Base-by-base conservation (phyloP, 306 rosid species). In the Luffa acutangula region DNA sequence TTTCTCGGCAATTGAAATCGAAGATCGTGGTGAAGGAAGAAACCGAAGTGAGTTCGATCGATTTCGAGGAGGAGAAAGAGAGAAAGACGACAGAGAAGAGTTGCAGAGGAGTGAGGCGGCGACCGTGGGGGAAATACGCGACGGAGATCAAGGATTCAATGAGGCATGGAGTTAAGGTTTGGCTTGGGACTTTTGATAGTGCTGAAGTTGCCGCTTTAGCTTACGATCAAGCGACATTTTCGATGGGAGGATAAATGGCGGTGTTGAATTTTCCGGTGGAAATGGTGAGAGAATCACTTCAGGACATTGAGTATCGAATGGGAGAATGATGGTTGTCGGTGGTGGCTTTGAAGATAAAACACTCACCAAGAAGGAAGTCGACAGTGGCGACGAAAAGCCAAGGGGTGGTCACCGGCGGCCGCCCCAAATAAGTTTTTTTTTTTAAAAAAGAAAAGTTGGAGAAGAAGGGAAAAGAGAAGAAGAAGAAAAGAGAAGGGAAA, bases 101-200 rank as follows among this genome's bases (percentile, higher is more conserved):
- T 0, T 89, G 64, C 48, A 81, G 86, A 7, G 93, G 93, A 3
- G 93, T 89, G 20, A 75, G 90, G 72, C 53, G 86, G 78, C 82
- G 93, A 76, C 91, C 90, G 0, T 88, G 93, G 90, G 93, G 91
- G 0, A 88, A 83, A 34, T 89, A 83, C 25, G 93, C 87, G 2
- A 91, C 91, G 0, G 90, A 89, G 85, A 89, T 89, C 52, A 89
- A 91, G 5, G 91, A 88, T 13, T 74, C 85, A 0, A 83, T 79
- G 74, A 85, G 62, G 46, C 85, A 85, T 9, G 91, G 93, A 3
- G 18, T 62, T 1, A 86, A 91, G 66, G 81, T 86, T 25, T 89
- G 91, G 91, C 90, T 89, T 2, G 93, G 93, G 49, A 89, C 93
- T 6, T 89, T 86, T 6, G 87, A 86, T 62, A 83, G 63, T 1